Evolutionary conservation across 805 yeast genomes (phyloP).

Genomic region (Yarrowia sp.): DNA sequence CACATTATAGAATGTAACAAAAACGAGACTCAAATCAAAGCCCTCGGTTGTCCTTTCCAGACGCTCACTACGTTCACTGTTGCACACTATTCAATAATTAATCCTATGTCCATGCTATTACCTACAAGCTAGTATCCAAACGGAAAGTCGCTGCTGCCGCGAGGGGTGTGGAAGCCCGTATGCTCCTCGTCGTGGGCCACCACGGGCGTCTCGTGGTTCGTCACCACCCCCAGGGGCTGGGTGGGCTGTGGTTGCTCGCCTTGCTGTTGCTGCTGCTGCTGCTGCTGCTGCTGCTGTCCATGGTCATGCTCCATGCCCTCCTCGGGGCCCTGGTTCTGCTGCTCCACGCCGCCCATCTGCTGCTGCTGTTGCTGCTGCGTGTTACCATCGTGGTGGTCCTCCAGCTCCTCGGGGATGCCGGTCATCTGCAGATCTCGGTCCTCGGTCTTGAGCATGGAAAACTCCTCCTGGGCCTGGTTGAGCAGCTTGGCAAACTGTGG

Average conservation of each 20-base stretch:
- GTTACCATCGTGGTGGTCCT: neutral
- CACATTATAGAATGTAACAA: too few species aligned
- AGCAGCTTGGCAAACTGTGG: slow-evolving; percentile 38
- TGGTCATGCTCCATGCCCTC: slow-evolving; percentile 27
- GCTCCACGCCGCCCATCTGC: neutral
- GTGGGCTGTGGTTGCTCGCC: neutral
- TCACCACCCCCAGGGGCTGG: slow-evolving; percentile 27
- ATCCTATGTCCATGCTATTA: slow-evolving; percentile 32
- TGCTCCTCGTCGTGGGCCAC: slow-evolving; percentile 36
- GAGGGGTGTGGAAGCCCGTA: slow-evolving; percentile 37
- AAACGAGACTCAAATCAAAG: too few species aligned
- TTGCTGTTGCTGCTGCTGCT: slow-evolving; percentile 3
- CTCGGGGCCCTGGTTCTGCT: slow-evolving; percentile 20
- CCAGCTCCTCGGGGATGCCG: slow-evolving; percentile 35
- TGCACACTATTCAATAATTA: neutral
- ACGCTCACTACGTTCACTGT: too few species aligned
- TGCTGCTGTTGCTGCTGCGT: too few species aligned
- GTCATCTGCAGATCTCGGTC: slow-evolving; percentile 16
- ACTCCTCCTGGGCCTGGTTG: slow-evolving; percentile 36
- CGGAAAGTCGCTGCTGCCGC: slow-evolving; percentile 36
- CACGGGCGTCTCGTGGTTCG: slow-evolving; percentile 26
- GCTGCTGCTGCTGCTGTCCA: slow-evolving; percentile 12
- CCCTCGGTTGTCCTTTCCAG: too few species aligned
- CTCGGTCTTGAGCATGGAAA: slow-evolving; percentile 35
- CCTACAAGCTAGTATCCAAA: slow-evolving; percentile 38